A percentile compares a stretch with the other conserved stretches of the same genome.
Evolutionary conservation across 164 flowering plant species (phyloP).

Genomic region (Protea cynaroides): DNA sequence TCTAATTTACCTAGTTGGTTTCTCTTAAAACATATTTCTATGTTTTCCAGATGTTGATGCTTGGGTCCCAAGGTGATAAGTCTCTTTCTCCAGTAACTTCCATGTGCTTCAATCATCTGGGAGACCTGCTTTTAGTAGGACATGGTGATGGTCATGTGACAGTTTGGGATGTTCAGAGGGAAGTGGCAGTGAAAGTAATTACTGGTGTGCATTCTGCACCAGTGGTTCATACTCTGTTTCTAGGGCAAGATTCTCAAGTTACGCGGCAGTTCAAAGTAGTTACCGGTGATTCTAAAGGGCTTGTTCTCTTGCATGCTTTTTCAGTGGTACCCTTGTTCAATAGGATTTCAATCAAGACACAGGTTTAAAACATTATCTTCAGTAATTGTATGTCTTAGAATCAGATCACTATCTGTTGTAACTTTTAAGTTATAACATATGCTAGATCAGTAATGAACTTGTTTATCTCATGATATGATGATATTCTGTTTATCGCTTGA

Average conservation of each 20-base stretch:
- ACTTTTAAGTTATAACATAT: too few species aligned
- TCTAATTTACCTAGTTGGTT: background rate
- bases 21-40: conserved; percentile 7
- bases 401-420: background rate
- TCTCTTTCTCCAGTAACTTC: conserved; percentile 76
- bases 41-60: conserved; percentile 61
- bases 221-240: conserved; percentile 74
- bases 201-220: conserved; percentile 81
- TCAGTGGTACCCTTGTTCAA: conserved; percentile 66
- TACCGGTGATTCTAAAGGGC: conserved; percentile 90
- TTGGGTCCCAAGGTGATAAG: conserved; percentile 74
- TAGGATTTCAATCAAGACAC: conserved; percentile 49
- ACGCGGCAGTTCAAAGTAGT: conserved; percentile 84
- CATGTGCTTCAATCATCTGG: conserved; percentile 93
- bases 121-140: conserved; percentile 91
- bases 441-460: background rate
- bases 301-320: conserved; percentile 61
- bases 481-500: conserved; percentile 12
- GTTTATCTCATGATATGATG: conserved; percentile 2
- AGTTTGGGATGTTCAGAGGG: conserved; percentile 84
- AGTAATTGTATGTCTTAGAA: background rate
- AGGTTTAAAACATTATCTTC: conserved; percentile 34
- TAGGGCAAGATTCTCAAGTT: conserved; percentile 80
- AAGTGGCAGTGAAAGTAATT: conserved; percentile 54
- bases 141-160: conserved; percentile 84